These are phyloP conservation scores for Raphanus raphanistrum DNA, from an alignment of 345 rosid species.

Conservation along the genomic window DNA sequence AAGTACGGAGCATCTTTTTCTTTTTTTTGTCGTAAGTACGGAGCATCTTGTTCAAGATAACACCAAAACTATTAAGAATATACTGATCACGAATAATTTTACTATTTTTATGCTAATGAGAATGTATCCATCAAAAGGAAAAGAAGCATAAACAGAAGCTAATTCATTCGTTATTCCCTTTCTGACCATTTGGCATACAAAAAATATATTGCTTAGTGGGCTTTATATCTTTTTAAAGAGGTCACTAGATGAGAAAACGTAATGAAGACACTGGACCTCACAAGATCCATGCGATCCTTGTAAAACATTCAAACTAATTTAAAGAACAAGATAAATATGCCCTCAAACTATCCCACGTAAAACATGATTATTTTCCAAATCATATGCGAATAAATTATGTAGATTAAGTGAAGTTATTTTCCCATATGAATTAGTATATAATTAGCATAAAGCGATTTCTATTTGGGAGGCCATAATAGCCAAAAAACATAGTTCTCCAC, in stretches of 20 bases:
- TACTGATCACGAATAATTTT: slow-evolving; percentile 13
- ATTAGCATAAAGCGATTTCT: background rate
- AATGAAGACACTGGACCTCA: background rate
- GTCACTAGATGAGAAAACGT: background rate
- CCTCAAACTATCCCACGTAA: background rate
- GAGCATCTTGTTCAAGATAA: too few species aligned
- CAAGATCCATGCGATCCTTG: slow-evolving; percentile 3
- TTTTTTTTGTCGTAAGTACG: too few species aligned
- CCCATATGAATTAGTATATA: background rate
- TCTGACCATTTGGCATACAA: background rate
- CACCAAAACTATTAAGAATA: background rate
- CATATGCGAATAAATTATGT: background rate
- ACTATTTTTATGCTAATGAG: background rate
- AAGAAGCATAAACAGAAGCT: background rate
- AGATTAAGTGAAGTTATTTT: background rate
- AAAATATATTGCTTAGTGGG: background rate
- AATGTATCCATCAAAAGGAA: slow-evolving; percentile 12
- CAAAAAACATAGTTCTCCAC: background rate
- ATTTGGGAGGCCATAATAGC: background rate
- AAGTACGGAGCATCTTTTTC: too few species aligned
- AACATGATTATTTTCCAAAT: background rate
- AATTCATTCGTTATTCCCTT: background rate
- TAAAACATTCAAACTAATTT: background rate
- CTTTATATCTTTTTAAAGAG: background rate
- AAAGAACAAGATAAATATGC: background rate